These are phyloP conservation scores for Ichthyophthirius multifiliis DNA, from an alignment of 169 alveolate genomes.

Conservation along the genomic window DNA sequence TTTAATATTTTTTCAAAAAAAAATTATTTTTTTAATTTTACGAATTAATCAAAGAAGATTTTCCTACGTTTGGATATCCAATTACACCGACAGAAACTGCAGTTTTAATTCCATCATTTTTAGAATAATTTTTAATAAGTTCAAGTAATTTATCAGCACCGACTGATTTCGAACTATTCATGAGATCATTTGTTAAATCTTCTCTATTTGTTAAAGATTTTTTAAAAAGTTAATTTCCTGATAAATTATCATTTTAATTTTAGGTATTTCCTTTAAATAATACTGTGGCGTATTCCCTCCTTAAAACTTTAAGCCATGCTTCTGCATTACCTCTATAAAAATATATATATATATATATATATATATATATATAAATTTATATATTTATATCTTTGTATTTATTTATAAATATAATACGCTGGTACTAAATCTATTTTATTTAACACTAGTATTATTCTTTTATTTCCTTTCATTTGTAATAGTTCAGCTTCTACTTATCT, in stretches of 20 bases:
- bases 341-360: not conserved
- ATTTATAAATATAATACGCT: slow-evolving; percentile 63
- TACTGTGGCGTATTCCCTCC: slow-evolving; percentile 74
- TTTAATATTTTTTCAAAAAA: too few relatives aligned
- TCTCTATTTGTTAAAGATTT: slow-evolving; percentile 50
- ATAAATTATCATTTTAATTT: slow-evolving; percentile 58
- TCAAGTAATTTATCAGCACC: slow-evolving; percentile 87
- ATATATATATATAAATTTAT: not conserved
- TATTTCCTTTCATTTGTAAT: slow-evolving; percentile 72
- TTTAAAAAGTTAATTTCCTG: slow-evolving; percentile 60
- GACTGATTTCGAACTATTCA: slow-evolving; percentile 74
- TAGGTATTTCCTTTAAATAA: slow-evolving; percentile 78
- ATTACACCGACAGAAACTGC: slow-evolving; percentile 90
- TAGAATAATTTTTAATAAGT: slow-evolving; percentile 84
- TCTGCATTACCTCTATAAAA: slow-evolving; percentile 63
- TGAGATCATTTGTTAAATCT: slow-evolving; percentile 53
- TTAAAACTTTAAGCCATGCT: slow-evolving; percentile 70
- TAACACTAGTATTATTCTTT: slow-evolving; percentile 87
- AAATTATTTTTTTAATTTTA: not conserved
- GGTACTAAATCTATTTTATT: slow-evolving; percentile 94
- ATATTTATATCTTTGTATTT: slow-evolving; percentile 50
- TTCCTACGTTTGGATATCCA: slow-evolving; percentile 95
- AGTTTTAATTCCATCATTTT: slow-evolving; percentile 74
- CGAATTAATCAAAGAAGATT: slow-evolving; percentile 88
- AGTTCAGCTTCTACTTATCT: slow-evolving; percentile 85